Base-by-base conservation (phyloP, 2,329 filamentous ascomycete species). In the Fusarium devonianum region DNA sequence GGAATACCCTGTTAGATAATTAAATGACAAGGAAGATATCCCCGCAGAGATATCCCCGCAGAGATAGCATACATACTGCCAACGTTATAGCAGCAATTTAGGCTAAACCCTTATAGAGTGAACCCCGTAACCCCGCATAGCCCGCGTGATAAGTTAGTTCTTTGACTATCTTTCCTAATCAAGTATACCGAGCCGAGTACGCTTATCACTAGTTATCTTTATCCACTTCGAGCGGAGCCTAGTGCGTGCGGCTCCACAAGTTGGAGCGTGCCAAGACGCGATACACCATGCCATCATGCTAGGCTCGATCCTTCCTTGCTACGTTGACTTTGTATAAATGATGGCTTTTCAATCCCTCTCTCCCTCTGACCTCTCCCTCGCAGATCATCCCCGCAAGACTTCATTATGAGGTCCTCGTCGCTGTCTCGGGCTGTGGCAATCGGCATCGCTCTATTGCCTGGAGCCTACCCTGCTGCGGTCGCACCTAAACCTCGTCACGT, bases 361-460 rank as follows among this genome's bases (percentile, higher is more conserved):
- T 13, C 25, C 25, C 13, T 28, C 25, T 28, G 4, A n/a, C 8
- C 25, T 13, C 25, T 13, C 35, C 14, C 10, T 38, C n/a, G 18
- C 10, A 10, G 8, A 23, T 18, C 12, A 30, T 3, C 19, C 7
- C 10, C n/a, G 17, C 10, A 38, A 34, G 4, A 8, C 28, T 23
- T 12, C 3, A 51, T 26, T 12, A 56, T 56, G 52, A 50, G 26
- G 12, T 56, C 38, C 5, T 29, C 19, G 0, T 40, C 35, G 5
- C 13, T 55, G 4, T 44, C 13, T 21, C 49, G 45, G 16, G 44
- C 33, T 5, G 21, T 36, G 22, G 38, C 51, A 14, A 32, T 47
- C 9, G 25, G 39, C n/a, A 4, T 45, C 4, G 30, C 36, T 34
- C 12, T 56, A 18, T 51, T 35, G 2, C 22, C 52, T 3, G 51